These are phyloP conservation scores for Aquanectria penicillioides DNA, from an alignment of 2,329 filamentous ascomycete genomes.

Conservation along the genomic window DNA sequence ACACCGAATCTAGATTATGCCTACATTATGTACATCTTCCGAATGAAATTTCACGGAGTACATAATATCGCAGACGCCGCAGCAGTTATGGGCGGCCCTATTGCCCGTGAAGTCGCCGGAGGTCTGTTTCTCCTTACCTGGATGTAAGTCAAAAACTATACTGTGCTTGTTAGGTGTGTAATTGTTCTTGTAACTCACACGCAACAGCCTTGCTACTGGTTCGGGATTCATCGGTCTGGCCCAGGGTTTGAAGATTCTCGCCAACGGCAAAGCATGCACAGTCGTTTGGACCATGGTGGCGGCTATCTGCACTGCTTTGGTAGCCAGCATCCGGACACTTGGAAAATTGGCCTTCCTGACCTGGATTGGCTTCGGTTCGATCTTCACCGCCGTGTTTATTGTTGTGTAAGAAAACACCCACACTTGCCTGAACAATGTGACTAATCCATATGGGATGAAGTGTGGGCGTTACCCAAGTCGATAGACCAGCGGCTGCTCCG, in stretches of 20 bases:
- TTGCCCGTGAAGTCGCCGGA: conserved; percentile 35
- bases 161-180: no score
- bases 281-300: conserved; percentile 38
- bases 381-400: conserved; percentile 41
- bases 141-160: no score
- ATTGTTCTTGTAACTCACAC: no score
- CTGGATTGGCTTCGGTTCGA: conserved; percentile 42
- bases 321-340: conserved; percentile 44
- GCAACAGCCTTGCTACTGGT: no score
- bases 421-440: not conserved
- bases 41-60: conserved; percentile 36
- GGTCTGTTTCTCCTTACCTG: conserved; percentile 37
- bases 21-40: conserved; percentile 40
- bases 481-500: conserved; percentile 14
- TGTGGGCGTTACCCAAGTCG: conserved; percentile 39
- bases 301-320: conserved; percentile 34
- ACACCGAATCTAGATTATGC: no score
- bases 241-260: conserved; percentile 34
- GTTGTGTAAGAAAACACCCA: conserved; percentile 44
- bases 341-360: conserved; percentile 43
- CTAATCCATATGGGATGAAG: conserved; percentile 15
- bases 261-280: conserved; percentile 31
- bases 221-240: conserved; percentile 37
- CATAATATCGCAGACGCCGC: conserved; percentile 42
- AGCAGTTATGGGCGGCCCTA: conserved; percentile 32